Percentiles rank a stretch among this genome's conserved stretches.
These are phyloP conservation scores for Hericium alpestre DNA, from an alignment of 768 basidiomycete species.

Conservation along the genomic window DNA sequence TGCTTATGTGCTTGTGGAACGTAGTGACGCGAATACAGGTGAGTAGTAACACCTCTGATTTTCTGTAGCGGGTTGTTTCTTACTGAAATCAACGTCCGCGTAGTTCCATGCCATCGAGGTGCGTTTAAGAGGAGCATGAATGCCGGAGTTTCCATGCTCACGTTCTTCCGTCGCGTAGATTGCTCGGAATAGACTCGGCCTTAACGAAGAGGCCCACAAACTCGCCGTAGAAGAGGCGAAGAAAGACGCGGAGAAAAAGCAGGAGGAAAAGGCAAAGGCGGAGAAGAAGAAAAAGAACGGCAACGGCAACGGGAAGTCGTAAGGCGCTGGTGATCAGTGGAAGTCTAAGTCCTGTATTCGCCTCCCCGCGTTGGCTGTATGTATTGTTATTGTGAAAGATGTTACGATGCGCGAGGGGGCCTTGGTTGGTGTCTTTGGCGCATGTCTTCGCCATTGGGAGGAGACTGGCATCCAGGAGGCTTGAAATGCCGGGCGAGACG, in stretches of 20 bases:
- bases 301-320: conserved; percentile 17
- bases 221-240: conserved; percentile 59
- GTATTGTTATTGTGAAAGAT: too few species aligned
- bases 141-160: too few species aligned
- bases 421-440: too few species aligned
- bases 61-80: neutral
- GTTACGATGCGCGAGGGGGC: too few species aligned
- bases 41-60: conserved; percentile 13
- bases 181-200: conserved; percentile 78
- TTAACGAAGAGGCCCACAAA: conserved; percentile 83
- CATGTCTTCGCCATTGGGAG: too few species aligned
- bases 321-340: neutral
- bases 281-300: conserved; percentile 26
- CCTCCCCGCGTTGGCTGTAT: too few species aligned
- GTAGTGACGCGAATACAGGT: conserved; percentile 65
- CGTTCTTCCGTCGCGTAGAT: conserved; percentile 40
- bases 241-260: conserved; percentile 44
- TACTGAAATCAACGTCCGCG: neutral
- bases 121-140: too few species aligned
- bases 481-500: too few species aligned
- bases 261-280: conserved; percentile 37
- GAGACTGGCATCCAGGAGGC: too few species aligned
- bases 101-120: conserved; percentile 95
- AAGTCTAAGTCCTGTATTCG: too few species aligned
- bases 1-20: neutral